Percentiles rank a stretch among this genome's conserved stretches.
phyloP scores from a whole-genome alignment of 148 eudicot genomes.

The Tetragonia tetragonoides region DNA sequence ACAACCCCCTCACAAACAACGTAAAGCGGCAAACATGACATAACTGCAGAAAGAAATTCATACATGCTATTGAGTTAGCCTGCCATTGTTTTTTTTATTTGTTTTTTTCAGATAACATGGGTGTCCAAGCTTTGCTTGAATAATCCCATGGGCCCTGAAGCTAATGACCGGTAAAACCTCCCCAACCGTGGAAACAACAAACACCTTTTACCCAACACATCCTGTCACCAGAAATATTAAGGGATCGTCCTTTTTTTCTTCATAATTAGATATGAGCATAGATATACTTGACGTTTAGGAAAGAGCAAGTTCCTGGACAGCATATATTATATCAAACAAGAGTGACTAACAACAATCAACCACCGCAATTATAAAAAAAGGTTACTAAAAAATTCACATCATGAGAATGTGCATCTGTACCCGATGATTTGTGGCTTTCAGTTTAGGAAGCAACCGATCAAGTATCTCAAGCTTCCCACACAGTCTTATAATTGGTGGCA shows the following conservation, averaged over 20 bases:
- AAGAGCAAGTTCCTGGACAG: background rate
- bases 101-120: no score
- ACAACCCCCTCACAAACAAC: no score
- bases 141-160: no score
- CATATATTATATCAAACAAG: background rate
- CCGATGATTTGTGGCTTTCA: slow-evolving; percentile 96
- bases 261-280: background rate
- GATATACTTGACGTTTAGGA: background rate
- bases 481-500: slow-evolving; percentile 78
- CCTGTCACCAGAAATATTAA: background rate
- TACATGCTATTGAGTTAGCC: no score
- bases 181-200: no score
- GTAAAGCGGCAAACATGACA: no score
- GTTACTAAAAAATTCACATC: background rate
- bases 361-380: background rate
- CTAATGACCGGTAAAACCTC: no score
- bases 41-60: no score
- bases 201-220: background rate
- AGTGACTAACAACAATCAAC: slow-evolving; percentile 5
- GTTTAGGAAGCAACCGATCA: slow-evolving; percentile 91
- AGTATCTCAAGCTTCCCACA: slow-evolving; percentile 99
- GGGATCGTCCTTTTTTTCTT: background rate
- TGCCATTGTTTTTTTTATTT: no score
- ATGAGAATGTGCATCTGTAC: slow-evolving; percentile 37
- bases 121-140: no score